A percentile compares a stretch with the other conserved stretches of the same genome.
phyloP scores from a whole-genome alignment of 2,329 filamentous ascomycete genomes.

The Trichoderma brevicompactum region DNA sequence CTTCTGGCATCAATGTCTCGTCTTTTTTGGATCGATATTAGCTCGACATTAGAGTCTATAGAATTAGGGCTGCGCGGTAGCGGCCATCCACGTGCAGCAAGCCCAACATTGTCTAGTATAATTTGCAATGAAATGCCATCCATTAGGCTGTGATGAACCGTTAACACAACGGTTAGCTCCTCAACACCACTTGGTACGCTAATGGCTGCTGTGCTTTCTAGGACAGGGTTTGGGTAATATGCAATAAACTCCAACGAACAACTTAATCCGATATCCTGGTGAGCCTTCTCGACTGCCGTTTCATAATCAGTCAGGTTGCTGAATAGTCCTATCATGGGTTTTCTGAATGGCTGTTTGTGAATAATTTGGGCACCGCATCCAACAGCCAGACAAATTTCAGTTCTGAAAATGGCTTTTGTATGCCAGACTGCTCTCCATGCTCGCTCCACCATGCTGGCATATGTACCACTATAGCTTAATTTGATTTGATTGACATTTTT shows the following conservation, averaged over 20 bases:
- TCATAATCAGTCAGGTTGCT: not conserved
- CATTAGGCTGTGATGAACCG: slow-evolving; percentile 24
- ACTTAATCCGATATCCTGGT: not conserved
- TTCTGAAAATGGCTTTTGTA: slow-evolving; percentile 19
- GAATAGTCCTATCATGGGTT: not conserved
- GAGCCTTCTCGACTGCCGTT: not conserved
- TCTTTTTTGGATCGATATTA: slow-evolving; percentile 1
- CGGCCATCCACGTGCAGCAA: not conserved
- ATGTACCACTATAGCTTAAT: not conserved
- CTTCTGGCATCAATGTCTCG: not conserved
- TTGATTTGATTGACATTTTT: slow-evolving; percentile 25
- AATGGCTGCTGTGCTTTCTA: not conserved
- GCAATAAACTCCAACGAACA: slow-evolving; percentile 2
- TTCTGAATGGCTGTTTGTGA: slow-evolving; percentile 12
- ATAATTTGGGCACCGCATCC: slow-evolving; percentile 25
- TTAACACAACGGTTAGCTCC: slow-evolving; percentile 13
- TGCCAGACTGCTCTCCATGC: slow-evolving; percentile 26
- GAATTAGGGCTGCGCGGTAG: not conserved
- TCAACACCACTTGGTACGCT: not conserved
- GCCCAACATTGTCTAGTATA: slow-evolving; percentile 13
- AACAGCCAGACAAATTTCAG: slow-evolving; percentile 12
- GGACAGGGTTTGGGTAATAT: not conserved
- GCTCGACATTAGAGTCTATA: not conserved
- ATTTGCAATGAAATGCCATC: slow-evolving; percentile 24
- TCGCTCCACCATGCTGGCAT: slow-evolving; percentile 18